Percentiles rank a stretch among this genome's conserved stretches.
Conservation (phyloP, 495 filamentous ascomycete species). For the Penicillium silybi region DNA sequence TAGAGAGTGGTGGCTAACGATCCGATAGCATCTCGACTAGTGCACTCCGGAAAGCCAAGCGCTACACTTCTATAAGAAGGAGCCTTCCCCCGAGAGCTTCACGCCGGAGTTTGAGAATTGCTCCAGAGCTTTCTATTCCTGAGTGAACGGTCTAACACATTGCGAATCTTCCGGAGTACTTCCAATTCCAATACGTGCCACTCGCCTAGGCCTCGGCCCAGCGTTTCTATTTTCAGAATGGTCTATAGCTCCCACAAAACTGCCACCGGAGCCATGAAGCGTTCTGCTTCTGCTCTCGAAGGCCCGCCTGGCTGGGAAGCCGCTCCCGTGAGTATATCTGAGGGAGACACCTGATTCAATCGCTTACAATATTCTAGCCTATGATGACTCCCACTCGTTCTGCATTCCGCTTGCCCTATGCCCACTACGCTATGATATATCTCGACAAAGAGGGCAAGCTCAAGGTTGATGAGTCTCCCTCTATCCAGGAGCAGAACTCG, state of each 20-base stretch:
- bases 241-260: constrained; percentile 31
- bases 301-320: constrained; percentile 33
- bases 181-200: neutral
- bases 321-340: constrained; percentile 29
- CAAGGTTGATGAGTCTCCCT: constrained; percentile 35
- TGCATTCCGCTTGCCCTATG: constrained; percentile 30
- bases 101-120: neutral
- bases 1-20: neutral
- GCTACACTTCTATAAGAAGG: constrained; percentile 10
- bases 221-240: constrained; percentile 22
- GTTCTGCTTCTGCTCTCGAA: constrained; percentile 33
- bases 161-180: neutral
- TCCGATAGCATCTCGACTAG: neutral
- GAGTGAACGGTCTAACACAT: neutral
- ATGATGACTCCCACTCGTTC: constrained; percentile 31
- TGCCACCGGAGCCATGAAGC: constrained; percentile 31
- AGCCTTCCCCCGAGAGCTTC: neutral
- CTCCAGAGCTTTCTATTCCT: neutral
- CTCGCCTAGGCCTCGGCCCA: neutral
- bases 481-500: constrained; percentile 30
- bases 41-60: neutral
- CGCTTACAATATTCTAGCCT: constrained; percentile 16
- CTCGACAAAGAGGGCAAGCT: constrained; percentile 38
- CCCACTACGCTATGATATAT: constrained; percentile 43
- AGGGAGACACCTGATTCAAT: neutral